Evolutionary conservation across 768 basidiomycete genomes (phyloP), one percentile per base, ranked within the genome.

Genomic region (Jaapia argillacea): DNA sequence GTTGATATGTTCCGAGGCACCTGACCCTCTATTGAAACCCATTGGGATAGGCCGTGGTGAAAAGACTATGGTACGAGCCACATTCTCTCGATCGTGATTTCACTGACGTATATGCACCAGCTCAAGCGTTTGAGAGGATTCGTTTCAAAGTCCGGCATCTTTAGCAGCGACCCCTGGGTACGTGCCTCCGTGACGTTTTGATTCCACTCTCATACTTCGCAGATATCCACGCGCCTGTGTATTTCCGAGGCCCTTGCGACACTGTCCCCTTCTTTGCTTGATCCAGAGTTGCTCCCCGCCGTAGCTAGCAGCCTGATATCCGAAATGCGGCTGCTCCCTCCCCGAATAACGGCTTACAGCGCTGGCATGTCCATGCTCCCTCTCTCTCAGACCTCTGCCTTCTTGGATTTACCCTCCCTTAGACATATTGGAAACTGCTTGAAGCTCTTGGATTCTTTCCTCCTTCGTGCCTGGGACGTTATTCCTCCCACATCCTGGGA

Each of bases 391-490:
- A 24, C 47, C 21, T 24, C 45, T 4, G 51, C 48, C 4, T 40
- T 41, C 36, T 39, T 42, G 13, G 54, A 61, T 26, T 47, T 49
- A 22, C 67, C 61, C 22, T 67, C 69, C 16, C 53, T 77, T 26
- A 59, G 65, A 14, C 72, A 70, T 53, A 60, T 79, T 3, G 69
- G 75, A 48, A 67, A 74, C 24, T 74, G 78, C 48, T 63, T 87
- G 25, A 65, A 66, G 16, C 61, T 86, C 1, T 52, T 87, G 6
- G 85, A 87, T 49, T 63, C 70, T 1, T 81, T 71, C 54, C 66
- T 87, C 1, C 60, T 86, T 6, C 74, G 70, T 1, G 70, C 73
- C 35, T 85, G 81, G 80, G 52, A n/a, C n/a, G n/a, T n/a, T n/a
- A n/a, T n/a, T n/a, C n/a, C n/a, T n/a, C n/a, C n/a, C n/a, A n/a